These are phyloP conservation scores for Botrytis galanthina DNA, from an alignment of 2,329 filamentous ascomycete species.

Conservation along the genomic window DNA sequence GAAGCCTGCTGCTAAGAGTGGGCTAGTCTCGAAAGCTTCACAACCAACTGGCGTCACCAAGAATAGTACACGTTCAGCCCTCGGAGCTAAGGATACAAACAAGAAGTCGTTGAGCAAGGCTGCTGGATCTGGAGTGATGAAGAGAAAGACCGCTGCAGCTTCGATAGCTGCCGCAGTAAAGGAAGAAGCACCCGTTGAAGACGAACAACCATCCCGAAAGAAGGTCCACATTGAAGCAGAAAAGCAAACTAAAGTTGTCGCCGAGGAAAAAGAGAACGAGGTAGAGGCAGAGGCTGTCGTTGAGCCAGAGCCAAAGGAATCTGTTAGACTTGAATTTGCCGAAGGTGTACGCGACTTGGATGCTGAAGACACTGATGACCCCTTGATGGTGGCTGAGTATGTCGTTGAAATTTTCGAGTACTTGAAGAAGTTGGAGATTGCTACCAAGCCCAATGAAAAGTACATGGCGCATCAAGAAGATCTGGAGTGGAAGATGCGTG, in stretches of 20 bases:
- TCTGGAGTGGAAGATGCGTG: slow-evolving; percentile 97
- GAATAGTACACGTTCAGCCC: slow-evolving; percentile 55
- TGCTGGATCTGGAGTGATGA: slow-evolving; percentile 67
- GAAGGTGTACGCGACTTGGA: slow-evolving; percentile 67
- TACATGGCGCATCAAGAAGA: slow-evolving; percentile 97
- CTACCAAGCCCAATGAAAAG: slow-evolving; percentile 80
- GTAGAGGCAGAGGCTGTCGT: slow-evolving; percentile 38
- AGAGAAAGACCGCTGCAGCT: slow-evolving; percentile 67
- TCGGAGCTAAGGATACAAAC: slow-evolving; percentile 60
- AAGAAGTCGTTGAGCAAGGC: slow-evolving; percentile 74
- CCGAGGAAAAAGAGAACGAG: slow-evolving; percentile 41
- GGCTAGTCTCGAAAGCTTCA: slow-evolving; percentile 74
- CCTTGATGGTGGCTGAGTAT: slow-evolving; percentile 97
- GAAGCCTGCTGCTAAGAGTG: slow-evolving; percentile 67
- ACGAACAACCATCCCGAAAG: slow-evolving; percentile 68
- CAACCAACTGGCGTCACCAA: slow-evolving; percentile 84
- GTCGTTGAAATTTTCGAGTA: slow-evolving; percentile 98
- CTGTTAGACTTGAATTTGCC: slow-evolving; percentile 33
- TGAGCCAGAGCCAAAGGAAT: slow-evolving; percentile 32
- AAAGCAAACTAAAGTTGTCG: slow-evolving; percentile 43
- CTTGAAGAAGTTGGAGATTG: slow-evolving; percentile 77
- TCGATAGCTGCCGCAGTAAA: slow-evolving; percentile 54
- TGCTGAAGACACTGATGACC: slow-evolving; percentile 84
- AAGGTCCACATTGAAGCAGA: slow-evolving; percentile 58
- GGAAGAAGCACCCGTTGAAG: slow-evolving; percentile 58